Conservation (phyloP, 2,329 filamentous ascomycete genomes). For the Aspergillus pseudoglaucus region DNA sequence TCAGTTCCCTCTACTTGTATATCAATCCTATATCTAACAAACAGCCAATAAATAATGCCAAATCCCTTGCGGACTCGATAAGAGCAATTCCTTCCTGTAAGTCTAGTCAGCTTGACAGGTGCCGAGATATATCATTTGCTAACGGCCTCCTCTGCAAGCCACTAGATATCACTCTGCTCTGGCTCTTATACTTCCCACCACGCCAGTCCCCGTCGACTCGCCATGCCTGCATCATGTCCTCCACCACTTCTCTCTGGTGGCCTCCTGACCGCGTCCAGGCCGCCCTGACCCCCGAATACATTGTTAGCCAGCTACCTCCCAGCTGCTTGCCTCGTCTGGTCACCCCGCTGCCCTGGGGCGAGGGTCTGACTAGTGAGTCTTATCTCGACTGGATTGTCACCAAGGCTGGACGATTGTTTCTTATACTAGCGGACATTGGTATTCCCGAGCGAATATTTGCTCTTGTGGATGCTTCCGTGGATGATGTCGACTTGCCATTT, state of each 20-base stretch:
- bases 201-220: constrained; percentile 1
- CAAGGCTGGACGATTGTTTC: constrained; percentile 51
- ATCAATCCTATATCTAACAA: too few relatives aligned
- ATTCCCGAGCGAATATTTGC: constrained; percentile 59
- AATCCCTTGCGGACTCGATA: too few relatives aligned
- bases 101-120: too few relatives aligned
- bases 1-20: too few relatives aligned
- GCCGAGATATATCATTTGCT: too few relatives aligned
- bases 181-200: too few relatives aligned
- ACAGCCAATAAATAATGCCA: too few relatives aligned
- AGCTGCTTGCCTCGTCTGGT: constrained; percentile 32
- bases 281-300: constrained; percentile 36
- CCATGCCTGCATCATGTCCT: constrained; percentile 20
- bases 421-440: constrained; percentile 53
- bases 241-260: constrained; percentile 37
- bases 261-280: constrained; percentile 40
- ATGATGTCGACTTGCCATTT: constrained; percentile 56
- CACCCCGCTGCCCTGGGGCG: constrained; percentile 35
- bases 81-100: too few relatives aligned
- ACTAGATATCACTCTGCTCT: too few relatives aligned
- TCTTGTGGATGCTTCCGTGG: constrained; percentile 55
- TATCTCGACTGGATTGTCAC: constrained; percentile 60
- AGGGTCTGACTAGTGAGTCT: constrained; percentile 41
- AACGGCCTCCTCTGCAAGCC: too few relatives aligned
- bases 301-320: constrained; percentile 30